Base-by-base conservation (phyloP, 371 early-diverging fungal genomes). In the Lichtheimia ornata region DNA sequence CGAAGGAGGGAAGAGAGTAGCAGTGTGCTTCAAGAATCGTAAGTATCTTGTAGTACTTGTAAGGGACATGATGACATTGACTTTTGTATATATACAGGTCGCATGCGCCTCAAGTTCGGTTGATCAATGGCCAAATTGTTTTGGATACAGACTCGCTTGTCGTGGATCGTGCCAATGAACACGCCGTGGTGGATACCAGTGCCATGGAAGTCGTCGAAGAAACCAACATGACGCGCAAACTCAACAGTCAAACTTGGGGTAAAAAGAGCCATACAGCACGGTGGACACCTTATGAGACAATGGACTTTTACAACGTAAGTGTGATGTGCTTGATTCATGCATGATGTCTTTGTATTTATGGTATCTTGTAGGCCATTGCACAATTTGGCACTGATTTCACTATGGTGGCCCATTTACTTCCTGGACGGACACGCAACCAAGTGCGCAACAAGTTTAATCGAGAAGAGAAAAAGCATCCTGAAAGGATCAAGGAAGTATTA, bases 341-440 rank as follows among this genome's bases (percentile, higher is more conserved):
- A 4, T 35, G 40, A 1, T 60, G 45, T 11, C 14, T 44, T 22
- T 9, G n/a, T 22, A 15, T 25, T 7, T n/a, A 22, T 41, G 0
- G 22, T 30, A n/a, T 17, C 17, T 25, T 52, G 24, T 62, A 88
- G 91, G 85, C 83, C 12, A 56, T 91, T 9, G 70, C 87, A 22
- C 86, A 84, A 57, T 92, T 88, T 82, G 93, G 93, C 1, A 89
- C 91, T 9, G 89, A 92, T 66, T 90, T 92, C 59, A 80, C 82
- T 15, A 84, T 88, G 71, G 86, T 90, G 25, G 70, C 79, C 5
- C 71, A 73, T 25, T 59, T 88, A 58, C 83, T 92, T 58, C 84
- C 84, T 5, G 74, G 67, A 9, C 67, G 87, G 53, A 81, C 82
- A 7, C 75, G 91, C 14, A 63, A 65, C 1, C 90, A 89, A 22